A percentile compares a stretch with the other conserved stretches of the same genome.
These are phyloP conservation scores for Puccinia novopanici DNA, from an alignment of 1,284 basidiomycete species.

Conservation along the genomic window DNA sequence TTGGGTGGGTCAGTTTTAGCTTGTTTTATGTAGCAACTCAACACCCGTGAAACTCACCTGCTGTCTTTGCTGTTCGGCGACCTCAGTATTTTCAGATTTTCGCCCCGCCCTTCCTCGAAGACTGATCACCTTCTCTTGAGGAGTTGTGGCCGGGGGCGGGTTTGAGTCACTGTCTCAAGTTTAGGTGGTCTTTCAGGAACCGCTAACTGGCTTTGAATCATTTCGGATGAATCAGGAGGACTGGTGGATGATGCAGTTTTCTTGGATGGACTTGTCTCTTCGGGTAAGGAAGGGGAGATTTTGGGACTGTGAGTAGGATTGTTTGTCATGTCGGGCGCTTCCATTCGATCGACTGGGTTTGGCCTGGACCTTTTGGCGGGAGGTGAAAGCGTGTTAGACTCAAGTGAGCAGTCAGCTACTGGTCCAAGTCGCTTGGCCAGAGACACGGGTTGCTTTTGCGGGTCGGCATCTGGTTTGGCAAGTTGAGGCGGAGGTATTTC, in stretches of 20 bases:
- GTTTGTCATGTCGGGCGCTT: not conserved
- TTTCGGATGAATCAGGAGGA: conserved; percentile 14
- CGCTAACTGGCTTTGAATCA: not conserved
- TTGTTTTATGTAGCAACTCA: not conserved
- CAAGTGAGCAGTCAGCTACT: conserved; percentile 1
- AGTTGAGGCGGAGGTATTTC: conserved; percentile 8
- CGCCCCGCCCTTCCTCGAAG: conserved; percentile 44
- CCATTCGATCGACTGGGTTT: conserved; percentile 22
- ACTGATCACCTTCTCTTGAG: conserved; percentile 40
- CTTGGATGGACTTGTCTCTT: not conserved
- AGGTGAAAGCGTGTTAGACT: conserved; percentile 13
- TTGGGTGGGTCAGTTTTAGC: conserved; percentile 11
- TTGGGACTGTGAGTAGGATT: not conserved
- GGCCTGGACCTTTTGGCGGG: conserved; percentile 29
- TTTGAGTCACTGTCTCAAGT: not conserved
- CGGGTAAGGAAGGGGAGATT: not conserved
- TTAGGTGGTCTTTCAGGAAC: not conserved
- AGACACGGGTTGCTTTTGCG: conserved; percentile 14
- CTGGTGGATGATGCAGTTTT: not conserved
- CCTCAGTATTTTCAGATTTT: conserved; percentile 1
- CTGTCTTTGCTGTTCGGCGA: not conserved
- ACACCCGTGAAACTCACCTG: not conserved
- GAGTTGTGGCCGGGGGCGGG: not conserved
- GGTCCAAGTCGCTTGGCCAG: conserved; percentile 43
- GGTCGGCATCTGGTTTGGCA: not conserved